phyloP scores from a whole-genome alignment of 495 filamentous ascomycete genomes.

The Aspergillus indologenus region DNA sequence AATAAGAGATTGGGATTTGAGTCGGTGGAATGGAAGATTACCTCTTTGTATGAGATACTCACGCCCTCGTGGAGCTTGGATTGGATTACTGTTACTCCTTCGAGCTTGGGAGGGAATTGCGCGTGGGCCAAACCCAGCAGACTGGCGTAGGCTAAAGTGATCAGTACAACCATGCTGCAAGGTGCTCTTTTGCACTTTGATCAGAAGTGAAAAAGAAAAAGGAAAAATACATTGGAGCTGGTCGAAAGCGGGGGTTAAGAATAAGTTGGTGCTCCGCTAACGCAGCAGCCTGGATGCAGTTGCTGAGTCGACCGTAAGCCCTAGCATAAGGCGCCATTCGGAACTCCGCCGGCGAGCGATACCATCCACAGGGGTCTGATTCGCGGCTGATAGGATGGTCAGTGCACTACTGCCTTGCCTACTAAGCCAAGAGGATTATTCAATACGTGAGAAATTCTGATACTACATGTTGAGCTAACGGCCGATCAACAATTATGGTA shows the following conservation, averaged over 20 bases:
- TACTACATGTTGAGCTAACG: too few species aligned
- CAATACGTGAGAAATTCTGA: too few species aligned
- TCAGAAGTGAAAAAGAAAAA: too few species aligned
- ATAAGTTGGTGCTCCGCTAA: neutral
- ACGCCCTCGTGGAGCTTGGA: conserved; percentile 9
- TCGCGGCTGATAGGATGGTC: neutral
- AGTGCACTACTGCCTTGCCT: too few species aligned
- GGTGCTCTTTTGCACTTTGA: too few species aligned
- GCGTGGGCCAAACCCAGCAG: neutral
- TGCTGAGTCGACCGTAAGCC: too few species aligned
- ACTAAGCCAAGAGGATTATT: too few species aligned
- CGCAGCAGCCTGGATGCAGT: neutral
- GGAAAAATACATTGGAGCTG: neutral
- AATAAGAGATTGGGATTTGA: too few species aligned
- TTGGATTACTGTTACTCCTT: conserved; percentile 2
- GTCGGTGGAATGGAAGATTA: neutral
- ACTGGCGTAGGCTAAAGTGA: neutral
- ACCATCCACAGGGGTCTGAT: neutral
- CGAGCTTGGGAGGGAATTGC: conserved; percentile 7
- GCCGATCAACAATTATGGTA: too few species aligned
- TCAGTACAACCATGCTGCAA: neutral
- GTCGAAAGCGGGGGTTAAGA: neutral
- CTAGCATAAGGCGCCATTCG: neutral
- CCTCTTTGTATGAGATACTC: conserved; percentile 13
- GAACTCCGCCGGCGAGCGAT: neutral